phyloP scores from a whole-genome alignment of 2,329 filamentous ascomycete genomes.

The Colletotrichum sp. region DNA sequence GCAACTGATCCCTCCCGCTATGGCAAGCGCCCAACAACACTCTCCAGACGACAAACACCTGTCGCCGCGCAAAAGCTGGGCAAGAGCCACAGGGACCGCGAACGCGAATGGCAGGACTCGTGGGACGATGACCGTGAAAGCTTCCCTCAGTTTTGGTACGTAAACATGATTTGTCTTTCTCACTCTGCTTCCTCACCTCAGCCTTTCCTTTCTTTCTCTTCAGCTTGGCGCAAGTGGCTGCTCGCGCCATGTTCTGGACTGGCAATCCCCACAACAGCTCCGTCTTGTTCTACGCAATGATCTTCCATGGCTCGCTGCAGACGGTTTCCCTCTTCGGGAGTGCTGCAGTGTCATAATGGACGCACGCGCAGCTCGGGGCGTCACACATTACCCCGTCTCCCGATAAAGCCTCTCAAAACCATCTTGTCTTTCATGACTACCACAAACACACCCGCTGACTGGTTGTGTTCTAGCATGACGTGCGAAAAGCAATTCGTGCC shows the following conservation, averaged over 20 bases:
- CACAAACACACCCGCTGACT: constrained; percentile 30
- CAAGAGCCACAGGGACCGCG: constrained; percentile 55
- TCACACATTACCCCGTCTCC: background rate
- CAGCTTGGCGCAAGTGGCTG: background rate
- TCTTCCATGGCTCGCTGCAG: constrained; percentile 1
- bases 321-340: constrained; percentile 27
- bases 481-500: constrained; percentile 71
- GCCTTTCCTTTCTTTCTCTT: background rate
- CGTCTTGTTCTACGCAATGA: constrained; percentile 6
- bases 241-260: background rate
- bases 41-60: constrained; percentile 49
- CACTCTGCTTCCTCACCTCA: background rate
- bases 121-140: constrained; percentile 66
- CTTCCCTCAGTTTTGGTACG: constrained; percentile 71
- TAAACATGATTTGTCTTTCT: constrained; percentile 27
- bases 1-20: constrained; percentile 51
- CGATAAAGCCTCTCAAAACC: background rate
- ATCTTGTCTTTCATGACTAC: constrained; percentile 36
- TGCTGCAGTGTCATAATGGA: constrained; percentile 36
- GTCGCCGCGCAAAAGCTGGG: constrained; percentile 50
- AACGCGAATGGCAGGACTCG: constrained; percentile 55
- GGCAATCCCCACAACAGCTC: constrained; percentile 6
- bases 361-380: constrained; percentile 28
- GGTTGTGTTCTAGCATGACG: constrained; percentile 57
- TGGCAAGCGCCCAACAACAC: constrained; percentile 48